Evolutionary conservation across 169 alveolate genomes (phyloP), one percentile per base, ranked within the genome.

Genomic region (Miamiensis avidus): DNA sequence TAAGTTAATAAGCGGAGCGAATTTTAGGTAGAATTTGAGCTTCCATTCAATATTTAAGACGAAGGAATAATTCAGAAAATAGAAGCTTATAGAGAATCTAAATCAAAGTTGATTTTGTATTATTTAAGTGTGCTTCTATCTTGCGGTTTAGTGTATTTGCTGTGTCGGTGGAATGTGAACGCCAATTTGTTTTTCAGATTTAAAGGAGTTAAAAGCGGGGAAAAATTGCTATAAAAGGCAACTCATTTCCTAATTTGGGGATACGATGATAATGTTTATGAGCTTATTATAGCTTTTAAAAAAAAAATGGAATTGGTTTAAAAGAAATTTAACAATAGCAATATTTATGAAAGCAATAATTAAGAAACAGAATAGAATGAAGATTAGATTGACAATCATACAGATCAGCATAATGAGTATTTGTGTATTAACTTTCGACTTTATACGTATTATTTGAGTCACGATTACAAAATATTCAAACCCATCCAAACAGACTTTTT

Each of bases 11-110:
- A n/a, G n/a, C n/a, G n/a, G 4, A 11, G 4, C 69, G 69, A 49
- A 49, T 4, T 4, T 20, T 4, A 49, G 20, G 69, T 49, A 20
- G 69, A 49, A 49, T 79, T 79, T 65, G 29, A 34, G 0, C 65
- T 79, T 20, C 84, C 84, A 4, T 34, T 29, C 27, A 74, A 79
- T 49, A 74, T 79, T 29, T n/a, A 79, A 79, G 84, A 79, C 27
- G 84, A 79, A 20, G 84, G 84, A 0, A 65, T 65, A 26, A 79
- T 79, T 16, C 34, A 34, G 30, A 65, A 49, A 6, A 79, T 79
- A 1, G 75, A 79, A 79, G 32, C 84, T 0, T 79, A 49, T 29
- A 74, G 65, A 64, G 65, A 34, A 29, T 34, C 75, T n/a, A 49
- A 29, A 15, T 29, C 31, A 6, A 79, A 79, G 31, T 25, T 34